These are phyloP conservation scores for Misopates orontium DNA, from an alignment of 257 asterid genomes.

Conservation along the genomic window DNA sequence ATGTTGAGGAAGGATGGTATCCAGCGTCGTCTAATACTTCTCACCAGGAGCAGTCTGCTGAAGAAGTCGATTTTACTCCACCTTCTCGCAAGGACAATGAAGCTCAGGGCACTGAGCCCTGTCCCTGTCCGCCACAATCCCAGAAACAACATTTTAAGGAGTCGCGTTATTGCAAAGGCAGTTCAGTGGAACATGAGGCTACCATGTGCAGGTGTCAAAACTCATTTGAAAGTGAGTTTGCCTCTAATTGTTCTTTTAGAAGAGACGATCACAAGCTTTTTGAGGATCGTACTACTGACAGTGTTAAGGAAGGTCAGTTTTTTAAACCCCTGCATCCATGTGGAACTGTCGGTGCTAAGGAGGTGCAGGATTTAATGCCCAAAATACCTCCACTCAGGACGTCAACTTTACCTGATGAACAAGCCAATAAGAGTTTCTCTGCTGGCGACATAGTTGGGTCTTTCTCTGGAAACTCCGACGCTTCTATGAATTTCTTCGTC, in stretches of 20 bases:
- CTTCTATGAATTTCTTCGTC: slow-evolving; percentile 9
- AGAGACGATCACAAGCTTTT: slow-evolving; percentile 11
- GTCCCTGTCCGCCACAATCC: slow-evolving; percentile 26
- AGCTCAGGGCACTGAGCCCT: slow-evolving; percentile 29
- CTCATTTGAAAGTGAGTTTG: slow-evolving; percentile 27
- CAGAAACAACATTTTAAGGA: slow-evolving; percentile 14
- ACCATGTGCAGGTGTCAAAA: slow-evolving; percentile 10
- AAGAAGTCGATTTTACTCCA: slow-evolving; percentile 19
- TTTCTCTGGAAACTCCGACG: slow-evolving; percentile 26
- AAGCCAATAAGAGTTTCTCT: not conserved
- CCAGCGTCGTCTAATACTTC: slow-evolving; percentile 21
- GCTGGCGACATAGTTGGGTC: slow-evolving; percentile 19
- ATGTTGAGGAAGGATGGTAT: slow-evolving; percentile 21
- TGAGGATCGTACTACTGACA: slow-evolving; percentile 21
- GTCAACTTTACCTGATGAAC: slow-evolving; percentile 11
- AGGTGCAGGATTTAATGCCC: slow-evolving; percentile 22
- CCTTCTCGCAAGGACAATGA: slow-evolving; percentile 20
- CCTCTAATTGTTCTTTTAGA: slow-evolving; percentile 11
- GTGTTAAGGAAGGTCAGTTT: slow-evolving; percentile 25
- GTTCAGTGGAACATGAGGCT: slow-evolving; percentile 28
- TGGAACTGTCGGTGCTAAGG: slow-evolving; percentile 20
- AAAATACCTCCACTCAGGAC: slow-evolving; percentile 20
- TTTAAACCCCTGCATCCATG: slow-evolving; percentile 17
- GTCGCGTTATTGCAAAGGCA: slow-evolving; percentile 22
- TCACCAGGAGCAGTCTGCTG: slow-evolving; percentile 16